These are phyloP conservation scores for Deinandra increscens DNA, from an alignment of 129 eudicot genomes.

Conservation along the genomic window DNA sequence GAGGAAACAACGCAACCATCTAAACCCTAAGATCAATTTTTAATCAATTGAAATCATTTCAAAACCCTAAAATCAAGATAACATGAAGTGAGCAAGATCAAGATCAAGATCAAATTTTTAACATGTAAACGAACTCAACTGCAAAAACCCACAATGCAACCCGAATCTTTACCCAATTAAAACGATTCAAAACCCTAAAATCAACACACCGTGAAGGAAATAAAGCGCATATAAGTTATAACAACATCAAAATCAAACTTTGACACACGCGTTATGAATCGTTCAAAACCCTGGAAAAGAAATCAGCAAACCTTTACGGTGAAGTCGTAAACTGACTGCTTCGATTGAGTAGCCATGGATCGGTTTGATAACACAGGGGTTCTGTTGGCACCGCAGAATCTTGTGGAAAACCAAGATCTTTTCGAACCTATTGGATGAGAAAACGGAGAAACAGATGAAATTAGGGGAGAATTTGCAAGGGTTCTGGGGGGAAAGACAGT, in stretches of 20 bases:
- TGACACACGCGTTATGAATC: no score
- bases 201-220: not conserved
- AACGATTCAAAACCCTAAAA: not conserved
- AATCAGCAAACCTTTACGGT: constrained; percentile 62
- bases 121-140: not conserved
- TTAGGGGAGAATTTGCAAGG: constrained; percentile 24
- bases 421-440: constrained; percentile 30
- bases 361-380: constrained; percentile 33
- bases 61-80: not conserved
- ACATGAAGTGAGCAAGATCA: not conserved
- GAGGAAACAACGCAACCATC: no score
- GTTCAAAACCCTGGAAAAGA: constrained; percentile 1
- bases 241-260: not conserved
- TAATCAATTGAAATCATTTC: not conserved
- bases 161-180: not conserved
- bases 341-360: constrained; percentile 68
- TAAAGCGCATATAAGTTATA: not conserved
- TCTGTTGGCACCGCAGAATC: constrained; percentile 17
- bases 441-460: constrained; percentile 23
- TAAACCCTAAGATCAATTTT: not conserved
- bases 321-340: constrained; percentile 78
- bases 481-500: constrained; percentile 13
- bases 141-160: not conserved
- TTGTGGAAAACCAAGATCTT: constrained; percentile 31
- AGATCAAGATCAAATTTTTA: not conserved